Evolutionary conservation across 805 yeast genomes (phyloP).

Genomic region (Saccharomycopsis amapae): DNA sequence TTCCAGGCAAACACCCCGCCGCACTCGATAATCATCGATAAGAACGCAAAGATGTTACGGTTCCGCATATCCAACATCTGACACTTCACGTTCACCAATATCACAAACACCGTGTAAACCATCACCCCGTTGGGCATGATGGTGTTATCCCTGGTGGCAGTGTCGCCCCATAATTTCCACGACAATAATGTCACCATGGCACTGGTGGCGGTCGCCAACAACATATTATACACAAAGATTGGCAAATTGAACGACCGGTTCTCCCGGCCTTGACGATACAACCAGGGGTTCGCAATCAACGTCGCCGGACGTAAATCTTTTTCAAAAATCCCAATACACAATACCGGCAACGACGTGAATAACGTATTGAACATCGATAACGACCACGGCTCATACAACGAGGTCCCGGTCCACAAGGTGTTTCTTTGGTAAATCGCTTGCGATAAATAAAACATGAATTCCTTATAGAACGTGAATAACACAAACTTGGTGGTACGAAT

Average conservation of each 20-base stretch:
- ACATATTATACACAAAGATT: slow-evolving; percentile 71
- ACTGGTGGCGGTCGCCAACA: slow-evolving; percentile 67
- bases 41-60: slow-evolving; percentile 59
- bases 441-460: slow-evolving; percentile 78
- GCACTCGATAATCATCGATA: slow-evolving; percentile 61
- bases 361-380: slow-evolving; percentile 94
- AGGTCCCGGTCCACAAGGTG: slow-evolving; percentile 86
- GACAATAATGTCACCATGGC: slow-evolving; percentile 61
- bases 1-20: slow-evolving; percentile 88
- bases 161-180: slow-evolving; percentile 63
- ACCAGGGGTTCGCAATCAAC: slow-evolving; percentile 82
- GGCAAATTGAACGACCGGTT: slow-evolving; percentile 66
- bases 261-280: slow-evolving; percentile 69
- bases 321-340: slow-evolving; percentile 93
- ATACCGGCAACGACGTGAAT: slow-evolving; percentile 86
- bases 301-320: slow-evolving; percentile 86
- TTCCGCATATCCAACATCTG: slow-evolving; percentile 77
- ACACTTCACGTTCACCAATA: slow-evolving; percentile 69
- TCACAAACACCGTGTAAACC: slow-evolving; percentile 63
- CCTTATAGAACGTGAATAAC: slow-evolving; percentile 91
- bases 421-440: slow-evolving; percentile 83
- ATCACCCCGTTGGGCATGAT: slow-evolving; percentile 78
- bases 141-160: slow-evolving; percentile 63
- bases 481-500: slow-evolving; percentile 88
- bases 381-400: slow-evolving; percentile 93